Evolutionary conservation across 306 rosid species (phyloP), one percentile per base, ranked within the genome.

Genomic region (Cyclanthera cordifolia): DNA sequence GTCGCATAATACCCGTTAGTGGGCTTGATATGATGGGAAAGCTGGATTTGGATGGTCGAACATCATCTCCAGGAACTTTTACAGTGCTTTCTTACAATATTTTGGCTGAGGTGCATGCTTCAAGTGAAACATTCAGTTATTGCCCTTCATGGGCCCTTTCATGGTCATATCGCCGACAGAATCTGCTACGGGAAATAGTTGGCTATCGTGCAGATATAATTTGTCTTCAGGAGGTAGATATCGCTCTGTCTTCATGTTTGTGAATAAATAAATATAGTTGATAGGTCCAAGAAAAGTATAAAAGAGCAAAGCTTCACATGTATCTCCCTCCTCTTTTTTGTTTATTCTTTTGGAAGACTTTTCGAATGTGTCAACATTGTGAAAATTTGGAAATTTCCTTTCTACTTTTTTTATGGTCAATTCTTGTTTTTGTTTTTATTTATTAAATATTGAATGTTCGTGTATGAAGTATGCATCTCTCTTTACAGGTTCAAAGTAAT

Each of bases 101-200:
- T 72, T 78, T 94, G 87, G 89, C 89, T 63, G 99, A 94, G 72
- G 80, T 79, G 30, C 83, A 83, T 81, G 97, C 97, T 60, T 82
- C 97, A 49, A 90, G 64, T 77, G 97, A 86, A 51, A 73, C 82
- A 70, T 90, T 82, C 78, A 79, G 87, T 75, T 94, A 90, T 75
- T 94, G 99, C 77, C 99, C 97, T 70, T 80, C 97, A 52, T 94
- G 97, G 97, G 99, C 99, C 48, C 97, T 94, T 70, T 90, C 97
- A 34, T 94, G 99, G 99, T 90, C 97, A 32, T 94, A 94, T 78
- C 99, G 99, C 73, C 82, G 95, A 77, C 99, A 94, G 83, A 94
- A 90, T 86, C 77, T 94, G 74, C 81, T 94, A 23, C 81, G 97
- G 46, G 99, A 94, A 85, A 94, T 94, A 65, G 95, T 94, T 74